Evolutionary conservation across 345 rosid genomes (phyloP).

Genomic region (Viola odorata): DNA sequence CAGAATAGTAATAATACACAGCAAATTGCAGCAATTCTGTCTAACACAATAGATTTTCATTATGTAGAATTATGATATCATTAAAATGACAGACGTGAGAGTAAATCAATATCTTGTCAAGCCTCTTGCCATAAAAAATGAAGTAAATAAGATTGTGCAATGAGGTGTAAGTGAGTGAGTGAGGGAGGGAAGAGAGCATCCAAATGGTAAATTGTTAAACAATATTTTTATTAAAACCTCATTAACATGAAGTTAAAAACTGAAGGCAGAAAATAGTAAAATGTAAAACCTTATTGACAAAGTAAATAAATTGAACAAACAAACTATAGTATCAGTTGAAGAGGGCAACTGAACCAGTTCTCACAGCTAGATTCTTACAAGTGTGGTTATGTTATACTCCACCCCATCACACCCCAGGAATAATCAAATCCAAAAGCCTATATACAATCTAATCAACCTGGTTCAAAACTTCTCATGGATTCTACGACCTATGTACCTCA

Average conservation of each 20-base stretch:
- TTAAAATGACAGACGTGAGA: no score
- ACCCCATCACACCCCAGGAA: slow-evolving; percentile 17
- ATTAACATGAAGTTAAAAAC: not conserved
- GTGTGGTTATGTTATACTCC: slow-evolving; percentile 13
- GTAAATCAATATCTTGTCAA: not conserved
- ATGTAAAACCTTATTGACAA: slow-evolving; percentile 19
- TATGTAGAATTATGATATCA: no score
- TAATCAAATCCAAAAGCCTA: slow-evolving; percentile 21
- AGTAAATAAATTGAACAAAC: slow-evolving; percentile 12
- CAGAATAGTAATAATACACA: no score
- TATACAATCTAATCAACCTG: slow-evolving; percentile 29
- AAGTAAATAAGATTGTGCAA: no score
- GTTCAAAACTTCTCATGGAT: slow-evolving; percentile 18
- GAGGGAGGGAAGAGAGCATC: not conserved
- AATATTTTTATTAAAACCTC: no score
- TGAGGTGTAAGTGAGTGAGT: not conserved
- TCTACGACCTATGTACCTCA: slow-evolving; percentile 25
- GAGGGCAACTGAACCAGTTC: slow-evolving; percentile 18
- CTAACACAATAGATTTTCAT: no score
- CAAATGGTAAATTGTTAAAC: not conserved
- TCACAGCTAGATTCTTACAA: slow-evolving; percentile 17
- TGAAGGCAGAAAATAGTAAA: slow-evolving; percentile 9
- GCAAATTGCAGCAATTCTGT: no score
- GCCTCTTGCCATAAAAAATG: not conserved
- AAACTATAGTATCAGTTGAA: slow-evolving; percentile 9